Evolutionary conservation across 495 filamentous ascomycete species (phyloP).

Genomic region (Aspergillus avenaceus): DNA sequence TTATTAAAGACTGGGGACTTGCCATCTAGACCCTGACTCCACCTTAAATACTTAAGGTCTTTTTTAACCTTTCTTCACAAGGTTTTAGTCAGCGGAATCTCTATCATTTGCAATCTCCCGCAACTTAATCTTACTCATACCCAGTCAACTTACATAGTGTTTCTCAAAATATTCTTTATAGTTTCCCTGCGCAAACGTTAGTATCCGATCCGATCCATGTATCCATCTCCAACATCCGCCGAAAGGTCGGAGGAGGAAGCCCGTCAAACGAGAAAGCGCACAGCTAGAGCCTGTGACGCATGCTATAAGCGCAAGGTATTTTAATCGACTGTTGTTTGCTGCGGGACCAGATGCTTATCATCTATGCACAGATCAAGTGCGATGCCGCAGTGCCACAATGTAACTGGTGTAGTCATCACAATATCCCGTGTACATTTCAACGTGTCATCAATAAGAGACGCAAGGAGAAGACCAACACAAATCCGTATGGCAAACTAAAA

Average conservation of each 20-base stretch:
- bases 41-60: not conserved
- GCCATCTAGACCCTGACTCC: not conserved
- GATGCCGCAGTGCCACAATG: slow-evolving; percentile 40
- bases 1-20: too few relatives aligned
- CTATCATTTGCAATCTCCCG: not conserved
- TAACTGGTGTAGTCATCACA: slow-evolving; percentile 53
- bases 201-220: slow-evolving; percentile 5
- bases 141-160: too few relatives aligned
- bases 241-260: slow-evolving; percentile 18
- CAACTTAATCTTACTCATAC: too few relatives aligned
- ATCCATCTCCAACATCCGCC: slow-evolving; percentile 17
- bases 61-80: too few relatives aligned
- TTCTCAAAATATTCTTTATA: too few relatives aligned
- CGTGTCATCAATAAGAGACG: slow-evolving; percentile 32
- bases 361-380: slow-evolving; percentile 48
- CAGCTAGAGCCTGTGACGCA: slow-evolving; percentile 44
- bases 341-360: not conserved
- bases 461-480: slow-evolving; percentile 21
- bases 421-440: slow-evolving; percentile 45
- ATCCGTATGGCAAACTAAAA: slow-evolving; percentile 13
- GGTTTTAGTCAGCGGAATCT: not conserved
- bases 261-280: slow-evolving; percentile 21
- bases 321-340: not conserved
- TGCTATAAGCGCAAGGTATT: slow-evolving; percentile 48
- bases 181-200: not conserved